Evolutionary conservation across 2,329 filamentous ascomycete species (phyloP), one percentile per base, ranked within the genome.

Genomic region (Epichloe bromicola): DNA sequence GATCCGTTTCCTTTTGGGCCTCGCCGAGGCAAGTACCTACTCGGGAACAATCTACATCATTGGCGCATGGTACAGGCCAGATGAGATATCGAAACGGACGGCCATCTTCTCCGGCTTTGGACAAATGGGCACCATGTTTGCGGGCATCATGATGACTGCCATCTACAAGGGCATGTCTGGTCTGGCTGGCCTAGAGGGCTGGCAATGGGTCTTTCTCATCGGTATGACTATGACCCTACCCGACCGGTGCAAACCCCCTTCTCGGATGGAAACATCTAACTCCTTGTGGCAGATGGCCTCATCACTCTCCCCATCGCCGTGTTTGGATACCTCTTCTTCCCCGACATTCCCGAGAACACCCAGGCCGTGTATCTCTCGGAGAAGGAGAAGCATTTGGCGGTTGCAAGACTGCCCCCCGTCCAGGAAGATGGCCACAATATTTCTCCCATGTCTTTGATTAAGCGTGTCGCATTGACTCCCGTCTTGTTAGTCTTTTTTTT

Each of bases 201-300:
- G 82, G 82, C 69, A 79, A 3, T 85, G 80, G 82, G 69, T 86
- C 0, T 86, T 86, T 64, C 82, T 86, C 39, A 77, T 86, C 10
- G 83, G 30, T 30, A 30, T 30, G 26, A 30, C 26, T 26, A 30
- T 30, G 26, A 10, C 26, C 3, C 1, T 30, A 30, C 10, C 30
- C 8, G 30, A 30, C 30, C 30, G 26, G 30, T 11, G 10, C 30
- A 30, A 30, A 30, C 4, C 4, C 30, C 30, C 8, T 30, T 30
- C 30, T 30, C 30, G 30, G 30, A 30, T 30, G 30, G 30, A 11
- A 30, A 30, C 3, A 10, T 30, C 30, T 30, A 30, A 11, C 30
- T 3, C 3, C 10, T 0, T 30, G 10, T 11, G 30, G 30, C 30
- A 30, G 30, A 87, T 60, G 83, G 83, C 1, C 68, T 74, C 1